Evolutionary conservation across 2,329 filamentous ascomycete species (phyloP), one percentile per base, ranked within the genome.

Genomic region (Fusarium succisae): DNA sequence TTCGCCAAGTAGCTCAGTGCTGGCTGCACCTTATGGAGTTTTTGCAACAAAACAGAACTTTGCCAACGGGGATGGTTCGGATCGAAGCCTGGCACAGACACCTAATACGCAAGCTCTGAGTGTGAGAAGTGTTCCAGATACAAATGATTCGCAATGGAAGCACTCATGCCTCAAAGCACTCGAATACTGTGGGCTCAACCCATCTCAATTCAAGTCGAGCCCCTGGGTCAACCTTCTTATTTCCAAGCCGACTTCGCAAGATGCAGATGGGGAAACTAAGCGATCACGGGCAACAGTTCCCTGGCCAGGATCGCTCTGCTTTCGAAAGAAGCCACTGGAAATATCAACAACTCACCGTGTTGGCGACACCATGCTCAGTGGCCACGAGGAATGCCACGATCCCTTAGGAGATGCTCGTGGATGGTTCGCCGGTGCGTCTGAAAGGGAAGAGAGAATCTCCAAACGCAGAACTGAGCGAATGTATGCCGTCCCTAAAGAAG

Each of bases 231-330:
- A 84, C 61, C 82, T 91, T 28, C 83, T 87, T 59, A 84, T 88
- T 39, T 81, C 86, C 37, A 85, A 84, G 30, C 83, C 83, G 28
- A 87, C 83, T 69, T 79, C 82, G 15, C 80, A 81, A 55, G 86
- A 88, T 44, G 76, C 80, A 24, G 85, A 83, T 41, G 70, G 75
- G 30, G 85, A 89, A 62, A 79, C 82, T 10, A 87, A 84, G 68
- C 79, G 82, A 47, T 81, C 82, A 8, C 82, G 84, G 6, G 80
- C 84, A 9, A 84, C 82, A 12, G 83, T 90, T 30, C 84, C 86
- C 17, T 91, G 89, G 89, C 89, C 89, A 45, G 83, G 86, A 5
- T 82, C 82, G 24, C 83, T 90, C 4, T 89, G 88, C 73, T 88
- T 89, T 64, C 85, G 86, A 59, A 87, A 86, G 69, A 83, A 83